Percentiles rank a stretch among this genome's conserved stretches.
Evolutionary conservation across 306 rosid genomes (phyloP).

Genomic region (Malus asiatica): DNA sequence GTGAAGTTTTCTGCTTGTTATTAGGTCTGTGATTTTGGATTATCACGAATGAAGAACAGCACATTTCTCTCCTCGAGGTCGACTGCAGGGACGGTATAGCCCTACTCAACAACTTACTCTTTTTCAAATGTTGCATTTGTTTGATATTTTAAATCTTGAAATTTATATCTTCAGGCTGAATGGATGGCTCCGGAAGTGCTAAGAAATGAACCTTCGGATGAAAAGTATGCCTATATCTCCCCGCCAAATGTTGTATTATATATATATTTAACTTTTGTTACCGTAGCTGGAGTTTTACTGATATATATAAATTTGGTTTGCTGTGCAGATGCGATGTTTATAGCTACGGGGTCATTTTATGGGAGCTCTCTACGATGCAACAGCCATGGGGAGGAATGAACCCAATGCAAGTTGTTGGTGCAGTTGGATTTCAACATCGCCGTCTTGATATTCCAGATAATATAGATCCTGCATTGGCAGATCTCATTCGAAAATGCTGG

Average conservation of each 20-base stretch:
- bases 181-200: constrained; percentile 99
- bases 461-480: constrained; percentile 68
- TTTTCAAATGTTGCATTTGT: not conserved
- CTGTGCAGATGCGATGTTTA: constrained; percentile 77
- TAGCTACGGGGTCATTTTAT: constrained; percentile 92
- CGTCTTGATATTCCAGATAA: constrained; percentile 93
- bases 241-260: constrained; percentile 9
- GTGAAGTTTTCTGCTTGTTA: constrained; percentile 8
- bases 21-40: constrained; percentile 95
- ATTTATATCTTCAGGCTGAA: constrained; percentile 70
- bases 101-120: constrained; percentile 1
- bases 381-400: constrained; percentile 99
- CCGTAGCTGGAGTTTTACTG: constrained; percentile 4
- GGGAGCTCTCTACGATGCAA: constrained; percentile 89
- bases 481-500: constrained; percentile 82
- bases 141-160: not conserved
- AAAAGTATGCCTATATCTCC: constrained; percentile 50
- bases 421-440: constrained; percentile 99
- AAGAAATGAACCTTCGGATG: constrained; percentile 93
- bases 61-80: constrained; percentile 98
- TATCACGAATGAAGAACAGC: constrained; percentile 86
- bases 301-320: constrained; percentile 12
- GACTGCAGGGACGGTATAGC: constrained; percentile 92
- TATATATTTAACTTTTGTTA: not conserved
- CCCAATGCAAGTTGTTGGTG: constrained; percentile 99